phyloP scores from a whole-genome alignment of 2,329 filamentous ascomycete genomes.

The Colletotrichum noveboracense region DNA sequence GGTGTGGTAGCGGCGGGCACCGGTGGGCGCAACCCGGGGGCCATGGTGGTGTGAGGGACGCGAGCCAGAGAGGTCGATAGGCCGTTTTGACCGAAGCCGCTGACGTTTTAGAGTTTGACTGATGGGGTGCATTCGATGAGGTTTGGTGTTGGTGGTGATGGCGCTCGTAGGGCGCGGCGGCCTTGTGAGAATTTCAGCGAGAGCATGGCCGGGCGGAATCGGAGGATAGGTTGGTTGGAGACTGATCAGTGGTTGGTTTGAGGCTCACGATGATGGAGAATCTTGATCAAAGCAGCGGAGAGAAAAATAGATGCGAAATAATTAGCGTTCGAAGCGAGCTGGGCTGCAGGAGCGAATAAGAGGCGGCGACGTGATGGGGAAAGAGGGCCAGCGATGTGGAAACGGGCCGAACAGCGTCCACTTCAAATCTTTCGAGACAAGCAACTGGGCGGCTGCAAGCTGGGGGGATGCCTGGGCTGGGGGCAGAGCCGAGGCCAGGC shows the following conservation, averaged over 20 bases:
- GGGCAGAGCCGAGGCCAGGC: background rate
- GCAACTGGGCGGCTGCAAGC: background rate
- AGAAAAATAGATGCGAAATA: slow-evolving; percentile 9
- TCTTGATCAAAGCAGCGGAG: background rate
- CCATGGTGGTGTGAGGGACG: background rate
- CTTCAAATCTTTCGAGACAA: background rate
- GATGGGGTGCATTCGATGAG: background rate
- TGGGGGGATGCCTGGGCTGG: background rate
- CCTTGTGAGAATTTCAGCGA: background rate
- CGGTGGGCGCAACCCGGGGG: background rate
- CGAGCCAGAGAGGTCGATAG: background rate
- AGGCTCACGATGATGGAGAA: background rate
- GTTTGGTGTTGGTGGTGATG: background rate
- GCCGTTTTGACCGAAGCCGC: background rate
- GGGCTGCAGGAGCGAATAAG: background rate
- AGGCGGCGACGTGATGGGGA: background rate
- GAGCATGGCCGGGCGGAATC: background rate
- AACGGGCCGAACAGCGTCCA: slow-evolving; percentile 15
- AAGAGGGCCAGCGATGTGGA: background rate
- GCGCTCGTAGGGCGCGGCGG: background rate
- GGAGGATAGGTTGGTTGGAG: background rate
- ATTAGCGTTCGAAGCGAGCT: background rate
- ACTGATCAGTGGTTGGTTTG: background rate
- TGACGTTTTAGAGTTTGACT: background rate
- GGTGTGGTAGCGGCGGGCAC: background rate